Percentiles rank a stretch among this genome's conserved stretches.
Evolutionary conservation across 257 asterid genomes (phyloP).

Genomic region (Striga asiatica): DNA sequence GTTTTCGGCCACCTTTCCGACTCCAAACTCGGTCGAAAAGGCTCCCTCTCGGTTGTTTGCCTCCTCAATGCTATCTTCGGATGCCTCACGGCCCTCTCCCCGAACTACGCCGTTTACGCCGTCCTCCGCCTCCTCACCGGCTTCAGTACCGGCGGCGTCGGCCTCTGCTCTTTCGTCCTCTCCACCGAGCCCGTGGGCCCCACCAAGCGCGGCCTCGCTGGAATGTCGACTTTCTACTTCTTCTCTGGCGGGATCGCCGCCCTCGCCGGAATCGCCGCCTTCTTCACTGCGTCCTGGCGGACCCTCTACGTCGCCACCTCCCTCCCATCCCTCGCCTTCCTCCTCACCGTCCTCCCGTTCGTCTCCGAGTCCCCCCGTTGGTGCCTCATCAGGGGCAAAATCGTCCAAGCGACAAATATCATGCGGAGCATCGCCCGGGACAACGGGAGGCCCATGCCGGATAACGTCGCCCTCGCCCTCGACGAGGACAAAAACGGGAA

Average conservation of each 20-base stretch:
- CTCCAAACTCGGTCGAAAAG: constrained; percentile 71
- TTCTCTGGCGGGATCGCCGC: constrained; percentile 73
- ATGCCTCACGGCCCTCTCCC: constrained; percentile 57
- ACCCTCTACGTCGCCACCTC: constrained; percentile 63
- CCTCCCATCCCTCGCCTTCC: constrained; percentile 45
- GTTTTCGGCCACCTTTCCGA: constrained; percentile 89
- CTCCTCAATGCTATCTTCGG: constrained; percentile 65
- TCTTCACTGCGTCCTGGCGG: constrained; percentile 62
- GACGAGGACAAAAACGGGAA: constrained; percentile 39
- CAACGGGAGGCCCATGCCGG: constrained; percentile 44
- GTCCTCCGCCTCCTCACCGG: constrained; percentile 66
- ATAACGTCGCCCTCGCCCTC: constrained; percentile 30
- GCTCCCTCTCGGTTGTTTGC: constrained; percentile 57
- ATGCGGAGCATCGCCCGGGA: constrained; percentile 52
- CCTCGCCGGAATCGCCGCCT: constrained; percentile 54
- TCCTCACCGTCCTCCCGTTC: constrained; percentile 45
- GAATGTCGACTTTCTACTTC: constrained; percentile 92
- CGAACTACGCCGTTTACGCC: constrained; percentile 45
- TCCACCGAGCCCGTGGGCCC: constrained; percentile 90
- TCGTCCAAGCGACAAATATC: constrained; percentile 32
- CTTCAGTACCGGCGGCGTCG: constrained; percentile 84
- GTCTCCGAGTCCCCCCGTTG: constrained; percentile 81
- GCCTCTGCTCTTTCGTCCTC: constrained; percentile 80
- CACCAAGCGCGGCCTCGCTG: constrained; percentile 56
- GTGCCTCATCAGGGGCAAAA: constrained; percentile 61